phyloP scores from a whole-genome alignment of 2,329 filamentous ascomycete species.

The Teratosphaeria gauchensis region DNA sequence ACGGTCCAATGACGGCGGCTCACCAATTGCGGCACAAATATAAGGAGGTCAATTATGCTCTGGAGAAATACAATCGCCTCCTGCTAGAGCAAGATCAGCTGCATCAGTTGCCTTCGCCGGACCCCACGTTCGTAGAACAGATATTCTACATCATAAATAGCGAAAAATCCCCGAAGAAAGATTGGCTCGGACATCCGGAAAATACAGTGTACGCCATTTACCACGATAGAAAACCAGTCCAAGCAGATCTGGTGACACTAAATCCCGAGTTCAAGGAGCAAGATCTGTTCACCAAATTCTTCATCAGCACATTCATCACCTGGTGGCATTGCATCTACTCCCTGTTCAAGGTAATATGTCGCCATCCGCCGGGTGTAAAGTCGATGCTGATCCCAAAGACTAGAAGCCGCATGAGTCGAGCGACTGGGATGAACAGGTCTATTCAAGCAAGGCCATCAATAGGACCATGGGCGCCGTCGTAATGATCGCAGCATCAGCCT shows the following conservation, averaged over 20 bases:
- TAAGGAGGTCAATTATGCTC: slow-evolving; percentile 6
- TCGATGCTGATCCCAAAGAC: background rate
- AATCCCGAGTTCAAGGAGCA: slow-evolving; percentile 8
- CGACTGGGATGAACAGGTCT: slow-evolving; percentile 9
- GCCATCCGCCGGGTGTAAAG: background rate
- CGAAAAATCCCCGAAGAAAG: slow-evolving; percentile 2
- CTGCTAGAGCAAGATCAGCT: slow-evolving; percentile 10
- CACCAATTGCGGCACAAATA: slow-evolving; percentile 6
- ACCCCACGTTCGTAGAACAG: slow-evolving; percentile 8
- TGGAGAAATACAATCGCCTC: slow-evolving; percentile 9
- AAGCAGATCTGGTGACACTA: slow-evolving; percentile 12
- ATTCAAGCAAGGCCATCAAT: slow-evolving; percentile 8
- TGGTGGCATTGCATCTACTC: slow-evolving; percentile 8
- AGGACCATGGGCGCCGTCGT: slow-evolving; percentile 8
- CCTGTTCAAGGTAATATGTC: background rate
- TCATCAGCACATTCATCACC: slow-evolving; percentile 5
- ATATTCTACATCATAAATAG: slow-evolving; percentile 9
- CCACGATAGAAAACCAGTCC: slow-evolving; percentile 7
- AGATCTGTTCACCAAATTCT: slow-evolving; percentile 11
- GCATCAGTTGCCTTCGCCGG: slow-evolving; percentile 8
- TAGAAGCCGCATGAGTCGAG: background rate
- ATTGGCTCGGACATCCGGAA: slow-evolving; percentile 14
- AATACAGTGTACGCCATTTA: slow-evolving; percentile 14
- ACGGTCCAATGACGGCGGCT: slow-evolving; percentile 2
- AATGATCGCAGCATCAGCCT: slow-evolving; percentile 13